A percentile compares a stretch with the other conserved stretches of the same genome.
Conservation (phyloP, 2,329 filamentous ascomycete genomes). For the Polychaeton citri region DNA sequence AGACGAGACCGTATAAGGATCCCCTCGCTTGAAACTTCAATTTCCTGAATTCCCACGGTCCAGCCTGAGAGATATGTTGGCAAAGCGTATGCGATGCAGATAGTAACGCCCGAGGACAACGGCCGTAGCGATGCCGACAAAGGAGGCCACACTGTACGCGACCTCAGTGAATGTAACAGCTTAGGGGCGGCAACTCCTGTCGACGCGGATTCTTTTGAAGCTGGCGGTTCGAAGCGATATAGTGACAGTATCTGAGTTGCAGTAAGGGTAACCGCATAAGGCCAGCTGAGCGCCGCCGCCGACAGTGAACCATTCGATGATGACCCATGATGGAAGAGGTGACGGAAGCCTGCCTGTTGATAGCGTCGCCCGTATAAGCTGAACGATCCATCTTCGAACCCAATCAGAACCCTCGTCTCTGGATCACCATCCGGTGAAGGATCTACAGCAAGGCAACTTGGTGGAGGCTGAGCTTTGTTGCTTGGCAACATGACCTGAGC, state of each 20-base stretch:
- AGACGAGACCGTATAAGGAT: conserved; percentile 36
- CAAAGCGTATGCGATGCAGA: conserved; percentile 77
- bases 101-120: conserved; percentile 50
- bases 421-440: conserved; percentile 18
- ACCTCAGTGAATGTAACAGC: conserved; percentile 65
- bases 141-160: conserved; percentile 65
- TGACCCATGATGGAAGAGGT: conserved; percentile 45
- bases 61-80: conserved; percentile 65
- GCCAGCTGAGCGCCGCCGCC: conserved; percentile 57
- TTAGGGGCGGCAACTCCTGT: conserved; percentile 29
- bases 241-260: conserved; percentile 60
- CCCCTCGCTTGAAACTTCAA: conserved; percentile 48
- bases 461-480: conserved; percentile 18
- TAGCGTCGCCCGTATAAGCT: conserved; percentile 52
- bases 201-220: background rate
- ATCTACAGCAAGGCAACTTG: conserved; percentile 55
- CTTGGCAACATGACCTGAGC: conserved; percentile 29
- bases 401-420: conserved; percentile 41
- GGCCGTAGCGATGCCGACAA: conserved; percentile 72
- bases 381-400: conserved; percentile 60
- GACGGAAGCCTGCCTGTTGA: conserved; percentile 29
- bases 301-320: conserved; percentile 54
- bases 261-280: conserved; percentile 70
- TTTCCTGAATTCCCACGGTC: conserved; percentile 84
- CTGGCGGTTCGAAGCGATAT: conserved; percentile 46